phyloP scores from a whole-genome alignment of 306 rosid genomes.

The Alnus glutinosa region DNA sequence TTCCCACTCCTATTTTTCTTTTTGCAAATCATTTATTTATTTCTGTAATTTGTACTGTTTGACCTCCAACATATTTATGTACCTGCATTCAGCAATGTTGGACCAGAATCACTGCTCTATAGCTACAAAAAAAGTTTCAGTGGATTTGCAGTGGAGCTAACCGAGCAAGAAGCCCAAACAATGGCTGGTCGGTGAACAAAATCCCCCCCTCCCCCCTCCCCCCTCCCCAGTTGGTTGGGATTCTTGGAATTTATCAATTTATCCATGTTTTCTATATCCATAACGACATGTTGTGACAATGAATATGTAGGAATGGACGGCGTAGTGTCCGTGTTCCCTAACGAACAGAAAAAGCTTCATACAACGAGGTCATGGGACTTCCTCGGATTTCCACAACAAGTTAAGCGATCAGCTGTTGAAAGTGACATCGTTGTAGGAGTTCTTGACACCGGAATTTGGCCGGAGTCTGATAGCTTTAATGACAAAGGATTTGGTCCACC shows the following conservation, averaged over 20 bases:
- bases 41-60: no score
- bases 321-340: constrained; percentile 40
- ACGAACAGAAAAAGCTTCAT: neutral
- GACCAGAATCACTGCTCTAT: constrained; percentile 20
- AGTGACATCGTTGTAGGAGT: constrained; percentile 43
- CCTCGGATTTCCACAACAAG: constrained; percentile 27
- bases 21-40: no score
- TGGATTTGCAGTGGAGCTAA: constrained; percentile 43
- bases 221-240: no score
- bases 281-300: neutral
- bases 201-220: no score
- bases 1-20: no score
- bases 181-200: constrained; percentile 29
- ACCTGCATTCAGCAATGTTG: constrained; percentile 18
- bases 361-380: constrained; percentile 61
- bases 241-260: no score
- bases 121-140: constrained; percentile 43
- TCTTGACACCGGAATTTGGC: constrained; percentile 46
- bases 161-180: constrained; percentile 36
- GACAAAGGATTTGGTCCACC: constrained; percentile 48
- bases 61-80: no score
- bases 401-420: constrained; percentile 1
- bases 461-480: constrained; percentile 44
- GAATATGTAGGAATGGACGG: constrained; percentile 29
- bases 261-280: neutral